Conservation (phyloP, 2,329 filamentous ascomycete genomes). For the Pezicula neosporulosa region DNA sequence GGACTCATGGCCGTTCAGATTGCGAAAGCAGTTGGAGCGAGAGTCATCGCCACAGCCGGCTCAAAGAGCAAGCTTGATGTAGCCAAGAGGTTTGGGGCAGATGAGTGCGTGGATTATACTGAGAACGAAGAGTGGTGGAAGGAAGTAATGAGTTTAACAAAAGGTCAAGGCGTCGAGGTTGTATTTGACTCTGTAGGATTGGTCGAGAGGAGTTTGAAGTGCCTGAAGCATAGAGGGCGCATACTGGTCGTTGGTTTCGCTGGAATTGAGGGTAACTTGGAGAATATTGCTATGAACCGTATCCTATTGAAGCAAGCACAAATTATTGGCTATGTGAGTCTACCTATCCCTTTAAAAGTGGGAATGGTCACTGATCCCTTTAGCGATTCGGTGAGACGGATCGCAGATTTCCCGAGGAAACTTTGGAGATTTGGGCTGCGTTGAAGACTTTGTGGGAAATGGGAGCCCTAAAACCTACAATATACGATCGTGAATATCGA, state of each 20-base stretch:
- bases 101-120: constrained; percentile 38
- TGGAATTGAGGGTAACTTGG: constrained; percentile 47
- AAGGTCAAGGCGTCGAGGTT: constrained; percentile 49
- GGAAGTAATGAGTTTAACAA: constrained; percentile 43
- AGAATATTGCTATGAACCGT: constrained; percentile 50
- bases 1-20: constrained; percentile 54
- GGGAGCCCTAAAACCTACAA: constrained; percentile 45
- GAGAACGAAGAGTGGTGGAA: constrained; percentile 43
- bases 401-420: constrained; percentile 43
- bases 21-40: constrained; percentile 47
- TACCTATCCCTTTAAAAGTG: neutral
- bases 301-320: constrained; percentile 49
- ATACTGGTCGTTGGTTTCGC: constrained; percentile 58
- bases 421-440: constrained; percentile 45
- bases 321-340: constrained; percentile 49
- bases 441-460: constrained; percentile 43
- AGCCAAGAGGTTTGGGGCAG: constrained; percentile 36
- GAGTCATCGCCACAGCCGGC: constrained; percentile 50
- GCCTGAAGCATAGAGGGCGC: constrained; percentile 48
- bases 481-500: constrained; percentile 43
- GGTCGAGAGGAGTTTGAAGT: constrained; percentile 50
- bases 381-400: constrained; percentile 54
- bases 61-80: constrained; percentile 40
- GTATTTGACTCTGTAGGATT: constrained; percentile 57
- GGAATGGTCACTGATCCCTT: neutral